A percentile compares a stretch with the other conserved stretches of the same genome.
phyloP scores from a whole-genome alignment of 805 yeast species.

The Jamesozyma rosinii region DNA sequence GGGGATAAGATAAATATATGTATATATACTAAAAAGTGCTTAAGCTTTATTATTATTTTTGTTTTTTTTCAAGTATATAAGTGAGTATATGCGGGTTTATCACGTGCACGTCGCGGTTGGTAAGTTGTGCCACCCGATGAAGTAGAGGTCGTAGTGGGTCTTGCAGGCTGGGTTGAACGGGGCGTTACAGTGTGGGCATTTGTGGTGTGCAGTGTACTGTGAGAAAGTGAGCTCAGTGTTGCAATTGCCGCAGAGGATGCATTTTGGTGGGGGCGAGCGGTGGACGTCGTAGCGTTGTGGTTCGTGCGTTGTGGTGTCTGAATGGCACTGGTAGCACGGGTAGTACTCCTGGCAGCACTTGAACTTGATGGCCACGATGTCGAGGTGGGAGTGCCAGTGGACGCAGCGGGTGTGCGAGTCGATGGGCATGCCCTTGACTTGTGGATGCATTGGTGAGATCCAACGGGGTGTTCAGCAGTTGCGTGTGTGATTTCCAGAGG shows the following conservation, averaged over 20 bases:
- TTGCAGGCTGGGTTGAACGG: conserved; percentile 29
- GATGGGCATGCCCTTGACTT: conserved; percentile 20
- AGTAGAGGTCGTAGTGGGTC: conserved; percentile 26
- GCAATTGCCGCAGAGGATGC: conserved; percentile 28
- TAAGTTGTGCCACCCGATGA: conserved; percentile 10
- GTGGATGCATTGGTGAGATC: no score
- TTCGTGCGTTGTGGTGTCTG: conserved; percentile 13
- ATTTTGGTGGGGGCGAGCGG: conserved; percentile 6
- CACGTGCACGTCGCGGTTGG: no score
- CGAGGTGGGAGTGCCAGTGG: conserved; percentile 28
- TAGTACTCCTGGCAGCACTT: conserved; percentile 26
- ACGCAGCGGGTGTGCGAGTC: conserved; percentile 26
- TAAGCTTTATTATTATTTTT: no score
- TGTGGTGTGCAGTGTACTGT: conserved; percentile 11
- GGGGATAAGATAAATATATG: background rate
- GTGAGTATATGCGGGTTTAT: no score
- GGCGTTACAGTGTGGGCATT: conserved; percentile 20
- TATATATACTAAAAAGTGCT: no score
- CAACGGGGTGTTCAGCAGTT: no score
- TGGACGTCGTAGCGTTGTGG: conserved; percentile 9
- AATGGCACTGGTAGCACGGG: conserved; percentile 28
- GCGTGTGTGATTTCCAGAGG: no score
- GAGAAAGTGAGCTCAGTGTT: conserved; percentile 20
- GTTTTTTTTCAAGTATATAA: no score
- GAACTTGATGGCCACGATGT: conserved; percentile 27